These are phyloP conservation scores for Phytopythium oedochilum DNA, from an alignment of 352 stramenopile species.

Conservation along the genomic window DNA sequence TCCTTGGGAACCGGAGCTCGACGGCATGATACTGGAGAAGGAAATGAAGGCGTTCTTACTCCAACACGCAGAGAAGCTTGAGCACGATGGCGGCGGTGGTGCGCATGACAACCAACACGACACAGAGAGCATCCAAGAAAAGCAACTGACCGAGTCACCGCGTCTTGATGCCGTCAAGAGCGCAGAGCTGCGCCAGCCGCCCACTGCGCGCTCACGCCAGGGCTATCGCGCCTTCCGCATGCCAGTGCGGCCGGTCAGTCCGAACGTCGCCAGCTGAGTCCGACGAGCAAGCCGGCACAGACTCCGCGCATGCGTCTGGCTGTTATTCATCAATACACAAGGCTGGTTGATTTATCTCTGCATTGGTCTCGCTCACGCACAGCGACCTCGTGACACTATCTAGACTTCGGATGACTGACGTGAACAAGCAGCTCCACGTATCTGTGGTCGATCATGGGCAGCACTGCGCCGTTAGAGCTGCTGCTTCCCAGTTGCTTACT, in stretches of 20 bases:
- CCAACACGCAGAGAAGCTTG: slow-evolving; percentile 11
- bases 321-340: too few relatives aligned
- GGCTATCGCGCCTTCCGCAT: slow-evolving; percentile 55
- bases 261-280: slow-evolving; percentile 1
- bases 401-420: neutral
- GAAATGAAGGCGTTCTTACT: slow-evolving; percentile 59
- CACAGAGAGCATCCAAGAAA: slow-evolving; percentile 16
- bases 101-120: slow-evolving; percentile 6
- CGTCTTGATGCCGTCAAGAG: slow-evolving; percentile 37
- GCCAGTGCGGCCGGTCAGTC: slow-evolving; percentile 20
- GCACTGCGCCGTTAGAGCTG: too few relatives aligned
- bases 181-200: slow-evolving; percentile 42
- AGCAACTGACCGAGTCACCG: slow-evolving; percentile 32
- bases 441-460: slow-evolving; percentile 7
- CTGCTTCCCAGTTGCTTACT: neutral
- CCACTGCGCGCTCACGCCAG: slow-evolving; percentile 34
- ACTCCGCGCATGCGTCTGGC: neutral
- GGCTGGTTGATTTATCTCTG: neutral
- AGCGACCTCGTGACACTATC: neutral
- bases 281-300: neutral
- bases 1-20: slow-evolving; percentile 18
- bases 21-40: slow-evolving; percentile 32
- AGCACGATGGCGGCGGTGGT: neutral
- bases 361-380: neutral
- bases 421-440: slow-evolving; percentile 33